Evolutionary conservation across 805 yeast species (phyloP), one percentile per base, ranked within the genome.

Genomic region (Starmerella kuoi): DNA sequence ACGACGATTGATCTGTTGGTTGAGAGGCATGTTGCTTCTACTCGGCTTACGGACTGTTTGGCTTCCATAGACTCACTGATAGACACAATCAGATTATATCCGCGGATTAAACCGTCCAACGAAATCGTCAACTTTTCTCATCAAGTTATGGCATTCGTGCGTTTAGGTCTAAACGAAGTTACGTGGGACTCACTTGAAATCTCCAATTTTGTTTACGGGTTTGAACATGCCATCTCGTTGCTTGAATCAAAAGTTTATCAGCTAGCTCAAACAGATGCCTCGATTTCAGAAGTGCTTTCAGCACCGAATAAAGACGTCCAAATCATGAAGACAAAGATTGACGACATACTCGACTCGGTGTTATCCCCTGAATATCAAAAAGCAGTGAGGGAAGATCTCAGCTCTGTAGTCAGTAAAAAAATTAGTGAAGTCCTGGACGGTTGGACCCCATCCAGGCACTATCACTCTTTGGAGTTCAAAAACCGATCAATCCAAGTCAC

Each of bases 181-280:
- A 14, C 12, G 2, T 46, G 47, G 47, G 33, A 17, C 14, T 27
- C 32, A 5, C 31, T 28, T 6, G 38, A 47, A 2, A 25, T 48
- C 1, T 17, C 22, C 1, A 19, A 35, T 14, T 48, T 38, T 19
- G 40, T 48, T 6, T 28, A 26, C 12, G 44, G 42, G 4, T 35
- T 48, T 18, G 45, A 41, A 22, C 31, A 34, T 2, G 42, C 40
- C 2, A 8, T 33, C 5, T 1, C 11, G 2, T 4, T 28, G 7
- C 37, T 47, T 12, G 46, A 46, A 7, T 12, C 31, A 6, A 35
- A 42, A 4, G 46, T 43, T 2, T n/a, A 37, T 2, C 35, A 35
- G 11, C 25, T 47, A 2, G 38, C 42, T 2, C 19, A 21, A 6
- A 37, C 31, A 5, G 51, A 48, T 22, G 20, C 38, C 5, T 26